Conservation (phyloP, 2,329 filamentous ascomycete genomes). For the Rutstroemia sp. region DNA sequence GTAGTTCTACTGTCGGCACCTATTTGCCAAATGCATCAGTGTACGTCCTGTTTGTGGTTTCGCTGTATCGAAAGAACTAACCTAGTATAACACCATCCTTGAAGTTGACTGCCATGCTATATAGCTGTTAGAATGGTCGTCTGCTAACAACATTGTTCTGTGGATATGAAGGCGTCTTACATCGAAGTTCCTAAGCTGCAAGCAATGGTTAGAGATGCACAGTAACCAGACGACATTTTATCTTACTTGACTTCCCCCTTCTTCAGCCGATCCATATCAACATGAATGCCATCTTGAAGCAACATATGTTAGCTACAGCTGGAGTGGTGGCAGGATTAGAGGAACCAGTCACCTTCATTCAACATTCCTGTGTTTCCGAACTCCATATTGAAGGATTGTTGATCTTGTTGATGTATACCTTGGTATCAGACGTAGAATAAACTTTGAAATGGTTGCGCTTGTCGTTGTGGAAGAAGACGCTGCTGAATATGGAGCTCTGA, state of each 20-base stretch:
- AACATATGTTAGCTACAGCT: conserved; percentile 25
- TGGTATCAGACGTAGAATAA: conserved; percentile 22
- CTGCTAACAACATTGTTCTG: conserved; percentile 12
- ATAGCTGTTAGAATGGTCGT: conserved; percentile 24
- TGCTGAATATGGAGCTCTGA: conserved; percentile 5
- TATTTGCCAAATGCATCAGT: conserved; percentile 26
- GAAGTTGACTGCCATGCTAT: conserved; percentile 97
- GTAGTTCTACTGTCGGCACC: conserved; percentile 96
- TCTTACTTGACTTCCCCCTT: conserved; percentile 97
- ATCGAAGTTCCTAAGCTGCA: conserved; percentile 91
- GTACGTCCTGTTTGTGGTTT: background rate
- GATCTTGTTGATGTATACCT: conserved; percentile 3
- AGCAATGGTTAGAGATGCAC: background rate
- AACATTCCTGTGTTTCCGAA: conserved; percentile 55
- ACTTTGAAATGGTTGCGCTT: conserved; percentile 2
- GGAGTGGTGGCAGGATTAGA: conserved; percentile 12
- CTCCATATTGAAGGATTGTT: conserved; percentile 42
- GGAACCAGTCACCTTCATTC: conserved; percentile 48
- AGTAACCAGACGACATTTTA: background rate
- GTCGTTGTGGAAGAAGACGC: background rate
- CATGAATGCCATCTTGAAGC: conserved; percentile 85
- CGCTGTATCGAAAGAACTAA: conserved; percentile 31
- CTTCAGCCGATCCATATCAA: conserved; percentile 98
- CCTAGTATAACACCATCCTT: conserved; percentile 94
- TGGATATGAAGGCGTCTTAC: conserved; percentile 44